Conservation (phyloP, 768 basidiomycete species). For the Galerina sulciceps region DNA sequence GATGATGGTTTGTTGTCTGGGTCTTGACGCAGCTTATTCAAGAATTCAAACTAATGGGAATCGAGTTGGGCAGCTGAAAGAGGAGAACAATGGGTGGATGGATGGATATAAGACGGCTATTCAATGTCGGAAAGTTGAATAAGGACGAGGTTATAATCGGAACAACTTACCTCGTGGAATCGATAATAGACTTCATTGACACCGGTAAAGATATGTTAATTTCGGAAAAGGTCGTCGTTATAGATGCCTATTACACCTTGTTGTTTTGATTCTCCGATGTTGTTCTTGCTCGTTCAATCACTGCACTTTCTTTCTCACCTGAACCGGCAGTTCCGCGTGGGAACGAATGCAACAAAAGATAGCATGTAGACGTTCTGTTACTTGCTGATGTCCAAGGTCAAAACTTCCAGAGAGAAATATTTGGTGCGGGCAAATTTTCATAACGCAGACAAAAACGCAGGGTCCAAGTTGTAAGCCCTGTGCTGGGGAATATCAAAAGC, state of each 20-base stretch:
- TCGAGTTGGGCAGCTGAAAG: neutral
- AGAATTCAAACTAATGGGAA: neutral
- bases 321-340: too few species aligned
- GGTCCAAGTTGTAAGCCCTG: too few species aligned
- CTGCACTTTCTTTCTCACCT: too few species aligned
- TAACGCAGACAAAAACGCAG: too few species aligned
- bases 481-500: too few species aligned
- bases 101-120: conserved; percentile 4
- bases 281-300: too few species aligned
- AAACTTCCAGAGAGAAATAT: too few species aligned
- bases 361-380: too few species aligned
- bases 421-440: too few species aligned
- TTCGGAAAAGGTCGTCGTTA: neutral
- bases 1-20: neutral
- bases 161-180: conserved; percentile 2
- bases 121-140: neutral
- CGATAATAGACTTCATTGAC: conserved; percentile 1
- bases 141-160: conserved; percentile 3
- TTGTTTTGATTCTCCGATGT: too few species aligned
- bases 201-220: neutral
- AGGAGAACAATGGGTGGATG: neutral
- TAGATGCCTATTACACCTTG: neutral
- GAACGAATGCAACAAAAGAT: too few species aligned
- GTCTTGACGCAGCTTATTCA: neutral
- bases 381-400: too few species aligned